Conservation (phyloP, 306 rosid genomes). For the Crotalaria pallida region DNA sequence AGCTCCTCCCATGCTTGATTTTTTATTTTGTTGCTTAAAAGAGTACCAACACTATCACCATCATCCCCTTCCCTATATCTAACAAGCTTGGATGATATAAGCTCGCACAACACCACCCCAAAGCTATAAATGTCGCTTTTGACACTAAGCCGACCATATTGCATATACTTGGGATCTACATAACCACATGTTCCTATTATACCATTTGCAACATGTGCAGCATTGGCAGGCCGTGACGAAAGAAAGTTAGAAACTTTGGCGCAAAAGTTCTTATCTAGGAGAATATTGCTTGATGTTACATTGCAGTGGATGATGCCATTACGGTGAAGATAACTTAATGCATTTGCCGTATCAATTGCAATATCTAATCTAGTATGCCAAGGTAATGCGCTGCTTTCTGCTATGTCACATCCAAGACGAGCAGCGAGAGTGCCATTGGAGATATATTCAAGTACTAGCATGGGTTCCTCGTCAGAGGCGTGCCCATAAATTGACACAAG, state of each 20-base stretch:
- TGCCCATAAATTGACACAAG: slow-evolving; percentile 17
- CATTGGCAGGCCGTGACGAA: not conserved
- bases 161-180: slow-evolving; percentile 17
- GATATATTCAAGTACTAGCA: slow-evolving; percentile 18
- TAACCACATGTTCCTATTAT: not conserved
- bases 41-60: not conserved
- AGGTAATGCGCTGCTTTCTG: not conserved
- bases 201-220: not conserved
- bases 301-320: slow-evolving; percentile 15
- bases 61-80: not conserved
- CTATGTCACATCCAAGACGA: not conserved
- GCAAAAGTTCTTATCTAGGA: slow-evolving; percentile 7
- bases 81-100: slow-evolving; percentile 5
- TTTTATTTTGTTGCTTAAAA: not conserved
- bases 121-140: slow-evolving; percentile 24
- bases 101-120: slow-evolving; percentile 24
- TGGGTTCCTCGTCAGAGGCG: not conserved
- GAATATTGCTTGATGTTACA: slow-evolving; percentile 13
- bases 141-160: not conserved
- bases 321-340: slow-evolving; percentile 15
- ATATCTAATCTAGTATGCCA: slow-evolving; percentile 17
- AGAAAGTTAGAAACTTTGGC: slow-evolving; percentile 10
- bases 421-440: slow-evolving; percentile 19
- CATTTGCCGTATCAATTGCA: slow-evolving; percentile 23
- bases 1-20: not conserved